Base-by-base conservation (phyloP, 345 rosid species). In the Nasturtium officinale region DNA sequence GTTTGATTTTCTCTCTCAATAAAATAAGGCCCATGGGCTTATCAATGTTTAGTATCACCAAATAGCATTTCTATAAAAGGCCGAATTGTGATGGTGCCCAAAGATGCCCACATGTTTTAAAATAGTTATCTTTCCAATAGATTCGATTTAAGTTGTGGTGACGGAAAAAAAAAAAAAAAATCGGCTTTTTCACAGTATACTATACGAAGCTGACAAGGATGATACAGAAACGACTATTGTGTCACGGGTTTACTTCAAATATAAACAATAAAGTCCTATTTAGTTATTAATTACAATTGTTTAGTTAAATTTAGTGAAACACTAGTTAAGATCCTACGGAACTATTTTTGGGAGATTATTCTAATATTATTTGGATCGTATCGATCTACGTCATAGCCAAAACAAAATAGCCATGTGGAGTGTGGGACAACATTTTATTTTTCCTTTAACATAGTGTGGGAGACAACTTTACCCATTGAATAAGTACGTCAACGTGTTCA, bases 21-120 rank as follows among this genome's bases (percentile, higher is more conserved):
- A 0, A 12, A 28, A 38, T 38, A 38, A 40, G 60, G 76, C 70
- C 63, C 33, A 53, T 30, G 55, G 43, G 70, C 70, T 60, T 26
- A 62, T 3, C 3, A 50, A 46, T 17, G 16, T 23, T 29, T 29
- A 61, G 8, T 23, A 8, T 43, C 52, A 4, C 15, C n/a, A 29
- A 55, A n/a, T 55, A n/a, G 11, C 16, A 51, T 51, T 51, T 21
- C 16, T 21, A 51, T 61, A 25, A 9, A 13, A 1, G 9, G 3
- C 50, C 20, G 9, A n/a, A n/a, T n/a, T 43, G 48, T 43, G 2
- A n/a, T 5, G 5, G 6, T 43, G 18, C n/a, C 48, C 48, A 43
- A 43, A 43, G 17, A 6, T 43, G 20, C 48, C 50, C 48, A 38
- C 32, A 20, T 3, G 10, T 60, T 38, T 18, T 6, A 23, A 25